Percentiles rank a stretch among this genome's conserved stretches.
These are phyloP conservation scores for Chlamydomonas reinhardtii DNA, from an alignment of 163 green algal genomes.

Conservation along the genomic window DNA sequence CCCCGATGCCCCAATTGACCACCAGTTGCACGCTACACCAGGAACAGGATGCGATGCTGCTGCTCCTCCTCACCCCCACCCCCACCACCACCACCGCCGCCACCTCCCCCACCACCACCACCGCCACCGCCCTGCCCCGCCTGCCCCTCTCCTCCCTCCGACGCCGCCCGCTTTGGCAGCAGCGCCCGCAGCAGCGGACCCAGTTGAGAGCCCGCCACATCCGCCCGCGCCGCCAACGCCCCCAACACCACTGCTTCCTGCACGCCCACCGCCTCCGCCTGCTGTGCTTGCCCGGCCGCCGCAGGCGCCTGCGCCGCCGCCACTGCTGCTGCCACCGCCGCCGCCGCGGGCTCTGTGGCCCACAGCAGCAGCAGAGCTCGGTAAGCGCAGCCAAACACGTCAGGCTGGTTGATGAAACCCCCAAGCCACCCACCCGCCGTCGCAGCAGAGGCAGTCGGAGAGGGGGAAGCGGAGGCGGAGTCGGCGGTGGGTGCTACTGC, in stretches of 20 bases:
- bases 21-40: too few species aligned
- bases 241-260: not conserved
- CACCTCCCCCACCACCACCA: too few species aligned
- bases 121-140: too few species aligned
- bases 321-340: not conserved
- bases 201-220: slow-evolving; percentile 27
- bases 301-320: not conserved
- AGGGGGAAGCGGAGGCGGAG: too few species aligned
- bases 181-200: not conserved
- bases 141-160: too few species aligned
- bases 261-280: too few species aligned
- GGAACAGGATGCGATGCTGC: too few species aligned
- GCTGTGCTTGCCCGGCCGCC: not conserved
- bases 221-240: not conserved
- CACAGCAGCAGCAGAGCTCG: slow-evolving; percentile 64
- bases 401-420: slow-evolving; percentile 61
- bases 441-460: not conserved
- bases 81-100: too few species aligned
- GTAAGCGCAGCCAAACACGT: slow-evolving; percentile 68
- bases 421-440: slow-evolving; percentile 51
- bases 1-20: too few species aligned
- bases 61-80: too few species aligned
- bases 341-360: slow-evolving; percentile 10
- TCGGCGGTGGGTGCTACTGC: too few species aligned
- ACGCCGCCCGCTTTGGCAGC: too few species aligned